Base-by-base conservation (phyloP, 2,329 filamentous ascomycete genomes). In the Amylocarpus encephaloides region DNA sequence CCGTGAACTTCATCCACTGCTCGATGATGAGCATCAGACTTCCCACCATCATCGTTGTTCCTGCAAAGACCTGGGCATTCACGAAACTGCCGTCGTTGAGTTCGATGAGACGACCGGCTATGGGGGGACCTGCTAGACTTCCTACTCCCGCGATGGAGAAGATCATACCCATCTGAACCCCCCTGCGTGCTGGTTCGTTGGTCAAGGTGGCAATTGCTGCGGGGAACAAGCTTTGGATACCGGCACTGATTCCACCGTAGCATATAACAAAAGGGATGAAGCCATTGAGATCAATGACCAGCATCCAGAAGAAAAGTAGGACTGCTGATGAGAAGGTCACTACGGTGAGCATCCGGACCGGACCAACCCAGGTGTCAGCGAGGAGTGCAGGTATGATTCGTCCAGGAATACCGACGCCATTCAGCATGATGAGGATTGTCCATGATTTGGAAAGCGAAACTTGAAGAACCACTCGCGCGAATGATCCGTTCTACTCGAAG, bases 101-200 rank as follows among this genome's bases (percentile, higher is more conserved):
- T 7, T 43, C 38, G 11, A 53, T 43, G 6, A 53, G 22, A 22
- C 38, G 35, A 22, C 51, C 51, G 13, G 46, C 46, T 6, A 49
- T 46, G 7, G 51, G 51, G 7, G 46, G 46, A 4, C 51, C 51
- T 22, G 47, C 36, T 18, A 53, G 38, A 18, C 18, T 41, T n/a
- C 32, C 52, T 35, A 52, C 9, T 22, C 29, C 45, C 22, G 45
- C 32, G 2, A 51, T 42, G 6, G 44, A 43, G 26, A 80, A 80
- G 1, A 73, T 68, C 78, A 81, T 80, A 43, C 78, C 78, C 63
- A 80, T 78, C 11, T 77, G 66, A 4, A 76, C 75, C 0, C 77
- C 78, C 11, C 73, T 67, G 64, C 75, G 77, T 10, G 68, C 59
- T 53, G 74, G 64, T 59, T 80, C 76, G 6, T 68, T 68, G 2